A percentile compares a stretch with the other conserved stretches of the same genome.
These are phyloP conservation scores for Cicer bijugum DNA, from an alignment of 306 rosid species.

Conservation along the genomic window DNA sequence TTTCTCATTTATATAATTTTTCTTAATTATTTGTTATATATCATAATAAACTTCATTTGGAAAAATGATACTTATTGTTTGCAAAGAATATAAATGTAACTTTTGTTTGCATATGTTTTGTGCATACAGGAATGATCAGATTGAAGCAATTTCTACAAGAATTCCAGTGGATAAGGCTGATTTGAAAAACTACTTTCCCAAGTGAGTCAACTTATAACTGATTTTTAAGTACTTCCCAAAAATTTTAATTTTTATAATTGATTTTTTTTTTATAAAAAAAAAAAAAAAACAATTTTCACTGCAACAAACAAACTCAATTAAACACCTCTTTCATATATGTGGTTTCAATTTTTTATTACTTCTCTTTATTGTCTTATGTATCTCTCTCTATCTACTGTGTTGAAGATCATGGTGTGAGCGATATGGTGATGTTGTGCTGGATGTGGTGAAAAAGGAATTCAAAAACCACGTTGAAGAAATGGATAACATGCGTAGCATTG, in stretches of 20 bases:
- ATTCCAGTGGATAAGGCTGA: slow-evolving; percentile 59
- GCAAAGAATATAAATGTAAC: background rate
- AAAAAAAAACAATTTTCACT: no score
- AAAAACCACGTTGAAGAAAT: slow-evolving; percentile 78
- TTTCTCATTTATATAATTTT: background rate
- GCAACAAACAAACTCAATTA: no score
- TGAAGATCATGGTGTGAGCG: slow-evolving; percentile 80
- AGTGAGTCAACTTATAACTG: slow-evolving; percentile 41
- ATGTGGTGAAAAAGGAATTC: slow-evolving; percentile 85
- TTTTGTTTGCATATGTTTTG: slow-evolving; percentile 2
- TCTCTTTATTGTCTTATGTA: background rate
- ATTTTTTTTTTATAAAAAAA: no score
- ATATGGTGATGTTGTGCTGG: slow-evolving; percentile 72
- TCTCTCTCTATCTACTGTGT: background rate
- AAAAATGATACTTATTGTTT: slow-evolving; percentile 1
- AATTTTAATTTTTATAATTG: no score
- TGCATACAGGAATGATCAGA: slow-evolving; percentile 53
- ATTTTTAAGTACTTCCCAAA: no score
- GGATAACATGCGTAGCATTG: slow-evolving; percentile 65
- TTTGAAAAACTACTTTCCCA: slow-evolving; percentile 56
- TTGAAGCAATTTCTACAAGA: slow-evolving; percentile 56
- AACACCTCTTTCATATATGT: background rate
- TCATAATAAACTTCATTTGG: background rate
- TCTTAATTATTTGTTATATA: background rate
- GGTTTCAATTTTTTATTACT: background rate